A percentile compares a stretch with the other conserved stretches of the same genome.
These are phyloP conservation scores for Gossypium gossypioides DNA, from an alignment of 441 rosid species.

Conservation along the genomic window DNA sequence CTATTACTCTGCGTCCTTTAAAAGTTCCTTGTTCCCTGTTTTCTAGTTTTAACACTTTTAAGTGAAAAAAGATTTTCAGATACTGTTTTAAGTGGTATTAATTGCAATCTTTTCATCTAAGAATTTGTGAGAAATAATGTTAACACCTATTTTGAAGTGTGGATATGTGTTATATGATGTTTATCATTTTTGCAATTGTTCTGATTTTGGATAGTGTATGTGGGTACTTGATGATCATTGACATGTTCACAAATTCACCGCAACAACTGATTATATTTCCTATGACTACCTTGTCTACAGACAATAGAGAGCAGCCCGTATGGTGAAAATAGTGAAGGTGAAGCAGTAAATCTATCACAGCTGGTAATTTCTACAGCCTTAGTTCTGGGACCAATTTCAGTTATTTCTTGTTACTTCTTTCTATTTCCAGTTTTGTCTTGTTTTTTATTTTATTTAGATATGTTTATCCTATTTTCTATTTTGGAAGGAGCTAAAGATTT, in stretches of 20 bases:
- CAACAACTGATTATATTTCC: conserved; percentile 12
- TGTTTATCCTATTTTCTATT: not conserved
- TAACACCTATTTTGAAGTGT: not conserved
- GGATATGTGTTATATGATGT: conserved; percentile 8
- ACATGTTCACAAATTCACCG: not conserved
- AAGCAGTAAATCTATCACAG: conserved; percentile 90
- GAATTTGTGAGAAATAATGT: not conserved
- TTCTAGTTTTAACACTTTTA: not conserved
- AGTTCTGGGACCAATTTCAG: conserved; percentile 8
- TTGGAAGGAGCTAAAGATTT: not conserved
- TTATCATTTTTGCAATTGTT: not conserved
- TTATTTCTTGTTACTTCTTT: not conserved
- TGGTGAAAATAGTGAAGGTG: conserved; percentile 70
- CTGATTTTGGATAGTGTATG: conserved; percentile 2
- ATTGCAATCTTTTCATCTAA: not conserved
- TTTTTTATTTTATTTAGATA: not conserved
- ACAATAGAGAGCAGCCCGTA: conserved; percentile 84
- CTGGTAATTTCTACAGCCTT: conserved; percentile 53
- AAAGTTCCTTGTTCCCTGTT: not conserved
- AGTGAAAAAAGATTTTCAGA: not conserved
- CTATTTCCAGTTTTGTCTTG: not conserved
- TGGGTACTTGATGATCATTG: not conserved
- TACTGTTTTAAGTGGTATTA: not conserved
- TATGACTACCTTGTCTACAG: conserved; percentile 32
- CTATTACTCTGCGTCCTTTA: not conserved